Base-by-base conservation (phyloP, 441 rosid species). In the Gossypium schwendimanii region DNA sequence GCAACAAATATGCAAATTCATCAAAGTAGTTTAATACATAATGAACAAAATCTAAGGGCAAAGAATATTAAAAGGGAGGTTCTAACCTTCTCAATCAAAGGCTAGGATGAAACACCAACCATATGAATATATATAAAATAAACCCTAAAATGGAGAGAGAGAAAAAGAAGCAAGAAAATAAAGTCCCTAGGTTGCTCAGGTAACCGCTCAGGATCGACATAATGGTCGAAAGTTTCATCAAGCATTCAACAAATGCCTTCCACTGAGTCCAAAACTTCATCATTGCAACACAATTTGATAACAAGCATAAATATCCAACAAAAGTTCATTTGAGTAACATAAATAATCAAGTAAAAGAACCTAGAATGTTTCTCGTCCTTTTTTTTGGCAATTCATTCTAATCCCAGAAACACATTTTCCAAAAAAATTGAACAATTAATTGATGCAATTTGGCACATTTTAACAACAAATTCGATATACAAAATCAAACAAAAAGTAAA, bases 171-270 rank as follows among this genome's bases (percentile, higher is more conserved):
- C 17, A 21, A 21, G 15, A 47, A 1, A 1, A 36, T 8, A 0
- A 71, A 14, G 7, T 39, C 10, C 21, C 20, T 20, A 7, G 72
- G 41, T 76, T 82, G 83, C 87, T 83, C 91, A 84, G 89, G 71
- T 85, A 85, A 88, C 91, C 82, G 86, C 89, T 84, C 89, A 85
- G 86, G 83, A 81, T 83, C 70, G 77, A 89, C 92, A 10, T 49
- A 31, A 58, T 76, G 85, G 69, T 80, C 83, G 69, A 83, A 72
- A 50, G 78, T 81, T 71, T 84, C 89, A 84, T 73, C 60, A 69
- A 82, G 84, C 61, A 70, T 45, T 53, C 33, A 14, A 54, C 4
- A 11, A 64, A 76, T 70, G 47, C 80, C 50, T 81, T 79, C 82
- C 83, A 59, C 76, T 45, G n/a, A 39, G 44, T 21, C 18, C 45